Conservation (phyloP, 1,284 basidiomycete genomes). For the Exsudoporus floridanus region DNA sequence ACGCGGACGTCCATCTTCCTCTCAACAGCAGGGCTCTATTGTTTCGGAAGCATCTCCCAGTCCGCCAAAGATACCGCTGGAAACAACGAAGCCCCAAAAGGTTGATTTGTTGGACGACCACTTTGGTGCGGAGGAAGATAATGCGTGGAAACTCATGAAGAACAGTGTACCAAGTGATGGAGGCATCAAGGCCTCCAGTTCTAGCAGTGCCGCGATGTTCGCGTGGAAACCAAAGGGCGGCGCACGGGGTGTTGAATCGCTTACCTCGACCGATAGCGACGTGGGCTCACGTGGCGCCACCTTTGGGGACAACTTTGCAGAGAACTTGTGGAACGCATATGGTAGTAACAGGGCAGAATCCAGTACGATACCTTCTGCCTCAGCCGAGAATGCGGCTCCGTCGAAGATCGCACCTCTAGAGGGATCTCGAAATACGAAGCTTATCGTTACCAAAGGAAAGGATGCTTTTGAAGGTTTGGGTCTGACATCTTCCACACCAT, state of each 20-base stretch:
- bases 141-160: conserved; percentile 50
- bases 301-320: conserved; percentile 56
- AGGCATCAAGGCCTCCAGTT: conserved; percentile 37
- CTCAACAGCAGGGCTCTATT: conserved; percentile 34
- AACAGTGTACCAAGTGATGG: conserved; percentile 11
- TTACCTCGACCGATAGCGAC: conserved; percentile 24
- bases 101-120: conserved; percentile 42
- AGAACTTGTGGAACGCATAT: conserved; percentile 53
- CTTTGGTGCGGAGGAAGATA: conserved; percentile 51
- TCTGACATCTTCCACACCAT: conserved; percentile 44
- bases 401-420: conserved; percentile 30
- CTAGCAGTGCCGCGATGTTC: conserved; percentile 35
- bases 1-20: conserved; percentile 57
- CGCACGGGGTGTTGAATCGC: conserved; percentile 28
- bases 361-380: conserved; percentile 22
- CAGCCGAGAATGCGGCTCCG: conserved; percentile 22
- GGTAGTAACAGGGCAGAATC: conserved; percentile 33
- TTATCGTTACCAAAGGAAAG: conserved; percentile 41
- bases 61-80: conserved; percentile 35
- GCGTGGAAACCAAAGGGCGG: conserved; percentile 33
- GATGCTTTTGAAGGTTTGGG: conserved; percentile 80
- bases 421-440: conserved; percentile 31
- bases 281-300: conserved; percentile 18
- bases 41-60: conserved; percentile 37
- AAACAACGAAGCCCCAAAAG: conserved; percentile 27